phyloP scores from a whole-genome alignment of 768 basidiomycete genomes.

The Xerocomus brunneocitrinus region DNA sequence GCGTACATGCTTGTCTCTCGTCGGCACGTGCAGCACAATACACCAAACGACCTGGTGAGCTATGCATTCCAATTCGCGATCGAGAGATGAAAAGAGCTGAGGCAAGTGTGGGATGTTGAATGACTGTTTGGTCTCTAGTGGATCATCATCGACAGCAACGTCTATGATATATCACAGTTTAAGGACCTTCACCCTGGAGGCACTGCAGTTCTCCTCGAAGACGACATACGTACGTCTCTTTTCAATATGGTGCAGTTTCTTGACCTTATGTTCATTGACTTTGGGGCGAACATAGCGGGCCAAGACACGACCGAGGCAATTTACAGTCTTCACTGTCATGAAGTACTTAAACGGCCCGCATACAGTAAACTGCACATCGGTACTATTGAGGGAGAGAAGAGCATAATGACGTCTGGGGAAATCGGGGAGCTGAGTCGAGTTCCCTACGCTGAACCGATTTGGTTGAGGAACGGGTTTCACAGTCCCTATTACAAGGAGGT shows the following conservation, averaged over 20 bases:
- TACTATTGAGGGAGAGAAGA: not conserved
- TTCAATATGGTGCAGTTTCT: not conserved
- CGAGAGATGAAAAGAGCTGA: not conserved
- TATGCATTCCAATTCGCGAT: not conserved
- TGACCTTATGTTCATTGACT: not conserved
- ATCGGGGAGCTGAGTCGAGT: not conserved
- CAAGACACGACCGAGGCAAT: not conserved
- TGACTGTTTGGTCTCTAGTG: not conserved
- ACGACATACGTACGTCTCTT: not conserved
- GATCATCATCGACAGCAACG: not conserved
- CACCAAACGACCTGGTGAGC: not conserved
- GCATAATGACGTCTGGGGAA: not conserved
- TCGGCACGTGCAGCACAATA: not conserved
- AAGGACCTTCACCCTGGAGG: not conserved
- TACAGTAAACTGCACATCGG: not conserved
- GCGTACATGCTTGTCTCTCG: not conserved
- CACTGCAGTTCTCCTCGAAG: not conserved
- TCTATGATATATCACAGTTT: not conserved
- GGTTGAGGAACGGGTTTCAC: not conserved
- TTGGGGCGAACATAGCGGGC: not conserved
- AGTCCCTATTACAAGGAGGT: not conserved
- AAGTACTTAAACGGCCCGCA: not conserved
- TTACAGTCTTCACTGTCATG: not conserved
- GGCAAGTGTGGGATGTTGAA: not conserved
- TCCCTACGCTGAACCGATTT: not conserved